Evolutionary conservation across 805 yeast species (phyloP), one percentile per base, ranked within the genome.

Genomic region (Lachancea thermotolerans): DNA sequence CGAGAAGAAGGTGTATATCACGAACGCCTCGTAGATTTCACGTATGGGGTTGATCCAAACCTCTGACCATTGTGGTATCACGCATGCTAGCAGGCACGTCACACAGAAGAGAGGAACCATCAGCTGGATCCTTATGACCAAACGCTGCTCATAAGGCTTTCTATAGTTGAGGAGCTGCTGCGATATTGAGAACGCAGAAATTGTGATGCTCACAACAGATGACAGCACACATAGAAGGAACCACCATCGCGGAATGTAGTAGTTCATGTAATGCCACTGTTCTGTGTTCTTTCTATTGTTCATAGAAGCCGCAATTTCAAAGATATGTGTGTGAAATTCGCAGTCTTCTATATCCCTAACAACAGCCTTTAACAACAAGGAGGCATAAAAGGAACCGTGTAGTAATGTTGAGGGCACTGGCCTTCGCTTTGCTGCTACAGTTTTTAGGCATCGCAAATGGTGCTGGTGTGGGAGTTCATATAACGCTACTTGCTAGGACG

Each of bases 11-110:
- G 96, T 88, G 64, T 93, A 93, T 30, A 93, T 85, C 30, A 90
- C 96, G 66, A 93, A 87, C 0, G 98, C 97, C 64, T 93, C 99
- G 64, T 93, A 93, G 1, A 91, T 78, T 60, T 93, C 99, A 37
- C 93, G 71, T 0, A 85, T 56, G 0, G 96, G 95, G 53, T 85
- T 93, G 2, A 88, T 34, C 40, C 53, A 46, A 70, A 69, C 45
- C 62, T 67, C 40, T 72, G 78, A 28, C 68, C 49, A 4, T 53
- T 53, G n/a, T 71, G 78, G 61, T 71, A 67, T 14, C 69, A 66
- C 16, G 82, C 70, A 48, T 54, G 79, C 73, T 2, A 75, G 54
- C 56, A 77, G 84, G 58, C 95, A 84, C 10, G 88, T 73, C 0
- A 82, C 49, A 4, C 95, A 82, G 65, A 83, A 90, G 17, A 90